Conservation (phyloP, 139 green algal genomes). For the Marvania coccoides region DNA sequence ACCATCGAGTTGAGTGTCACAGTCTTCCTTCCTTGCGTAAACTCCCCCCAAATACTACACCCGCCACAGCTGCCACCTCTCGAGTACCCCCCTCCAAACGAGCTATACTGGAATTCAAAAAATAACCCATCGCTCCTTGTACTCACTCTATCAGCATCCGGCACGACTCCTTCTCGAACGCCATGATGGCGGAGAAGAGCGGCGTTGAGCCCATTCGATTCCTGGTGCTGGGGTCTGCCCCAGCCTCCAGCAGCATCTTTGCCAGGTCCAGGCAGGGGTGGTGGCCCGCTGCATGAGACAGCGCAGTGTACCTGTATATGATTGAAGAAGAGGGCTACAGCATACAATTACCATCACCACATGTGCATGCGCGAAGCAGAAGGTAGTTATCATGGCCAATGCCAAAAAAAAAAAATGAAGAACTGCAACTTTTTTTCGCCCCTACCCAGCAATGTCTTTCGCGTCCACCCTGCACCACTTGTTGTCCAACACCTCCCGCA, state of each 20-base stretch:
- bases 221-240: neutral
- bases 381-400: neutral
- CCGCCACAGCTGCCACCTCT: no score
- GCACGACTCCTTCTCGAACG: neutral
- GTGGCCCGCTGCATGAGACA: neutral
- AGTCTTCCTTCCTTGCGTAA: no score
- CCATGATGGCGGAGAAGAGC: conserved; percentile 1
- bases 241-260: neutral
- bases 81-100: no score
- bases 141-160: conserved; percentile 1
- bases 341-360: no score
- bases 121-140: neutral
- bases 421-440: no score
- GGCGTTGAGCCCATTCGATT: neutral
- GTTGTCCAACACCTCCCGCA: neutral
- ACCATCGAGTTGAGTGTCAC: no score
- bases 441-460: neutral
- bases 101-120: no score
- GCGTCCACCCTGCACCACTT: neutral
- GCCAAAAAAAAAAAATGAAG: neutral
- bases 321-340: no score
- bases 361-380: neutral
- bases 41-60: no score
- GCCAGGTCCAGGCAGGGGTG: neutral
- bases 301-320: neutral